A percentile compares a stretch with the other conserved stretches of the same genome.
Evolutionary conservation across 2,329 filamentous ascomycete genomes (phyloP).

Genomic region (Neonectria hederae): DNA sequence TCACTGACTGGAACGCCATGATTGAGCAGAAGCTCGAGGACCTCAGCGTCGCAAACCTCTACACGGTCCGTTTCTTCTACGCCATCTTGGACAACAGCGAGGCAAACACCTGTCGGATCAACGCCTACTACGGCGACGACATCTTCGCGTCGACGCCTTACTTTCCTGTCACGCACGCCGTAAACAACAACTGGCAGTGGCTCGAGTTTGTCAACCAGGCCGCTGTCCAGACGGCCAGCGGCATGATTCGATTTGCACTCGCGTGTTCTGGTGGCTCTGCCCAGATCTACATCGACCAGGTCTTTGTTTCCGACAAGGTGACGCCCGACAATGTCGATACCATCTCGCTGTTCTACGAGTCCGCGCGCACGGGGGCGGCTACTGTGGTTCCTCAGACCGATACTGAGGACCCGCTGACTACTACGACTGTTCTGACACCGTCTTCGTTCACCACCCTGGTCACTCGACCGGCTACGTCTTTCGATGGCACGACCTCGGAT

Average conservation of each 20-base stretch:
- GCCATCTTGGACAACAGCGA: constrained; percentile 25
- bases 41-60: constrained; percentile 23
- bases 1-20: constrained; percentile 15
- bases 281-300: constrained; percentile 34
- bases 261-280: constrained; percentile 30
- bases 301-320: constrained; percentile 36
- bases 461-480: too few species aligned
- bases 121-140: constrained; percentile 29
- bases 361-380: not conserved
- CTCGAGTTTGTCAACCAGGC: constrained; percentile 23
- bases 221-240: constrained; percentile 26
- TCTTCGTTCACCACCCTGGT: too few species aligned
- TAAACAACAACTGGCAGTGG: constrained; percentile 10
- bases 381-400: not conserved
- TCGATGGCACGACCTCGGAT: too few species aligned
- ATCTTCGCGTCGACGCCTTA: constrained; percentile 30
- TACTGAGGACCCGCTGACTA: too few species aligned
- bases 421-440: too few species aligned
- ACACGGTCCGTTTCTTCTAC: constrained; percentile 38
- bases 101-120: constrained; percentile 29
- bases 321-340: constrained; percentile 25
- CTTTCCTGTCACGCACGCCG: constrained; percentile 22
- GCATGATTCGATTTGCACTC: constrained; percentile 32
- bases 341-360: constrained; percentile 29
- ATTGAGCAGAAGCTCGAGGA: constrained; percentile 33